Evolutionary conservation across 2,329 filamentous ascomycete genomes (phyloP).

Genomic region (Ascosphaera pollenicola): DNA sequence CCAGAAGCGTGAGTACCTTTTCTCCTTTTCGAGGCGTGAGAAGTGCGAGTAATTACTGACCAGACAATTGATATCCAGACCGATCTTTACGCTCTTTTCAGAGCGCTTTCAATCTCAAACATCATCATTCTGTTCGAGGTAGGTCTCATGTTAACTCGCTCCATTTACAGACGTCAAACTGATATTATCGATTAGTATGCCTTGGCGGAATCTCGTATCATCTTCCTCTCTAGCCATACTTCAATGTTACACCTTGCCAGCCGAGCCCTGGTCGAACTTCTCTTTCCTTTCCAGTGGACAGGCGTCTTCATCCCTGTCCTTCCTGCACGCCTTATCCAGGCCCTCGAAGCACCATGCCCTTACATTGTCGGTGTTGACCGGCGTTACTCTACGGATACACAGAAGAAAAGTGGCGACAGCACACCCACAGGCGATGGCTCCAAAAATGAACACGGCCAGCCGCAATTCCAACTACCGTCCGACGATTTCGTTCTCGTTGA

Average conservation of each 20-base stretch:
- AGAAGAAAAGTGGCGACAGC: background rate
- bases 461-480: constrained; percentile 55
- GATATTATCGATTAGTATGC: constrained; percentile 39
- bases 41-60: constrained; percentile 29
- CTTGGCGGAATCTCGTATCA: constrained; percentile 81
- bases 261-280: constrained; percentile 59
- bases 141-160: no score
- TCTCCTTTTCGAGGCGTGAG: constrained; percentile 81
- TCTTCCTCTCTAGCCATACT: constrained; percentile 85
- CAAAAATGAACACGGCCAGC: constrained; percentile 29
- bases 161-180: no score
- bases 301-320: constrained; percentile 88
- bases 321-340: constrained; percentile 68
- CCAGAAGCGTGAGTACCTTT: constrained; percentile 37
- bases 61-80: constrained; percentile 30
- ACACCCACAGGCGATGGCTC: constrained; percentile 6
- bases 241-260: constrained; percentile 90
- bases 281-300: constrained; percentile 84
- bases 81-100: constrained; percentile 82
- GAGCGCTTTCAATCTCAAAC: constrained; percentile 74
- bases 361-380: constrained; percentile 95
- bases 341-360: constrained; percentile 81
- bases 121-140: constrained; percentile 72
- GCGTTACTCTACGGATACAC: constrained; percentile 32
- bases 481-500: constrained; percentile 94